Evolutionary conservation across 208 protist species (phyloP).

Genomic region (Leishmania major): DNA sequence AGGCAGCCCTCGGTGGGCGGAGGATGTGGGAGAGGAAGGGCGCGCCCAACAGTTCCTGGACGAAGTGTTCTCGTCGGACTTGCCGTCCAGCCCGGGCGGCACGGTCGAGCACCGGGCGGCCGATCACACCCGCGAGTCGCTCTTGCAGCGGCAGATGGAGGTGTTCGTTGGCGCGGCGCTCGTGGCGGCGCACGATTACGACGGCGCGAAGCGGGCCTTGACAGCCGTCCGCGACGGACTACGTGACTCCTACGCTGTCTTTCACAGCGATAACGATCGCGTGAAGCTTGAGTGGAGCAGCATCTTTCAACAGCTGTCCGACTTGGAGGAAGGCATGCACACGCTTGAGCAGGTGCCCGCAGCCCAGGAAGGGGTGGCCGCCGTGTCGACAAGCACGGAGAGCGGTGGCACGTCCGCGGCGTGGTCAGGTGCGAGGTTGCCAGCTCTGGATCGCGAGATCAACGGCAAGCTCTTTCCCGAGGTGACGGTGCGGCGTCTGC

Average conservation of each 20-base stretch:
- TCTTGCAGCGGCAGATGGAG: constrained; percentile 54
- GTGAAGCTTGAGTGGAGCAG: constrained; percentile 76
- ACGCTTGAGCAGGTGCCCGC: constrained; percentile 54
- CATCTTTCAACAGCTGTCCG: constrained; percentile 84
- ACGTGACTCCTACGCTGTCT: constrained; percentile 67
- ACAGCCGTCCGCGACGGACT: constrained; percentile 50
- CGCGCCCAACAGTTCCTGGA: background rate
- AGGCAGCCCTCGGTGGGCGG: background rate
- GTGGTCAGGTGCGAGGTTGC: constrained; percentile 14
- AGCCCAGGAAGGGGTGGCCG: constrained; percentile 12
- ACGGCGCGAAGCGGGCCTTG: constrained; percentile 61
- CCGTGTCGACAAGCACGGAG: constrained; percentile 4
- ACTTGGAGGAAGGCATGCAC: constrained; percentile 85
- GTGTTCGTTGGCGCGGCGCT: constrained; percentile 68
- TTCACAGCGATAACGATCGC: constrained; percentile 73
- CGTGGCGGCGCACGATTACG: constrained; percentile 54
- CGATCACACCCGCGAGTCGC: constrained; percentile 16
- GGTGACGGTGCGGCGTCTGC: constrained; percentile 59
- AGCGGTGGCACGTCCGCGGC: background rate
- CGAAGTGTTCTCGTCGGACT: background rate
- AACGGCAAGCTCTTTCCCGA: constrained; percentile 47
- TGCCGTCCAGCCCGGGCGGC: too few relatives aligned
- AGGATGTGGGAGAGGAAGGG: constrained; percentile 1
- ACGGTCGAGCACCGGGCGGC: background rate
- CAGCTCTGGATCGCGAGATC: constrained; percentile 18